These are phyloP conservation scores for Botrytis medusae DNA, from an alignment of 2,329 filamentous ascomycete species.

Conservation along the genomic window DNA sequence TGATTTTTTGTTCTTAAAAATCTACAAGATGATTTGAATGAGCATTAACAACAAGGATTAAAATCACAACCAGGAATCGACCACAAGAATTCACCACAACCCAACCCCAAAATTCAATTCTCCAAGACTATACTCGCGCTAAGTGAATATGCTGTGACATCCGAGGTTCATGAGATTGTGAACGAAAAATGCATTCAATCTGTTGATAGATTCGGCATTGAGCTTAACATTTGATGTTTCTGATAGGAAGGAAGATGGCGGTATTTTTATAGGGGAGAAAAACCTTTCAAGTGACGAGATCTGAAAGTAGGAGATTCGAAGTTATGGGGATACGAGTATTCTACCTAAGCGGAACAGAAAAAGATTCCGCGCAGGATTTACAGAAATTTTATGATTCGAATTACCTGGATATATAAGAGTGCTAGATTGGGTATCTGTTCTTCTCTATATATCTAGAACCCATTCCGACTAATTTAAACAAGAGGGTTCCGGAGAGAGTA, in stretches of 20 bases:
- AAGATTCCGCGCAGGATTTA: too few species aligned
- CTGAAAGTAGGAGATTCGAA: not conserved
- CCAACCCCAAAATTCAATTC: not conserved
- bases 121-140: not conserved
- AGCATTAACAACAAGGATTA: not conserved
- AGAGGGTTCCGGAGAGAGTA: too few species aligned
- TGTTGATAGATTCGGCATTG: too few species aligned
- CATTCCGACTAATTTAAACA: too few species aligned
- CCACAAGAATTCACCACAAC: not conserved
- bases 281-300: rapidly evolving
- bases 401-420: not conserved
- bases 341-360: too few species aligned
- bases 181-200: too few species aligned
- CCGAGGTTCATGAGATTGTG: not conserved
- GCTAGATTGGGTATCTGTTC: too few species aligned
- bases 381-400: not conserved
- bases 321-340: not conserved
- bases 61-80: not conserved
- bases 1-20: too few species aligned
- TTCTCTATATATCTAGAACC: not conserved
- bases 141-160: rapidly evolving
- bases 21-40: rapidly evolving
- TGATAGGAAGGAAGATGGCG: rapidly evolving
- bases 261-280: not conserved
- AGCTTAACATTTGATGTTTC: too few species aligned